Percentiles rank a stretch among this genome's conserved stretches.
Conservation (phyloP, 2,329 filamentous ascomycete species). For the Cercospora beticola region DNA sequence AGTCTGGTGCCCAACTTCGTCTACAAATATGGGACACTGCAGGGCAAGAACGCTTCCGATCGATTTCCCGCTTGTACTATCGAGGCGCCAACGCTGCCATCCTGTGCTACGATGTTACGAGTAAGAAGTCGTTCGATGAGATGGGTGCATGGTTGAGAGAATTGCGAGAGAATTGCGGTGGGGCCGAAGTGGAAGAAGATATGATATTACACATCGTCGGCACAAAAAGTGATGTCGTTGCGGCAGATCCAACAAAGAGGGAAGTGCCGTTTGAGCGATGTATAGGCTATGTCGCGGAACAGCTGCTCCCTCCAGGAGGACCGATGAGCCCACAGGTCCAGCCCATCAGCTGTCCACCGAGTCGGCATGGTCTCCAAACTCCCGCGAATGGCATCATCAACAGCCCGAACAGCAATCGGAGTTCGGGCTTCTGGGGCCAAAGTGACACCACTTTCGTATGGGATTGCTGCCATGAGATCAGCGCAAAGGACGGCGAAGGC, state of each 20-base stretch:
- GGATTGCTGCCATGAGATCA: constrained; percentile 97
- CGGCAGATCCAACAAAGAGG: constrained; percentile 72
- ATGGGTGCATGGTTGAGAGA: constrained; percentile 80
- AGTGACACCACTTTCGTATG: constrained; percentile 69
- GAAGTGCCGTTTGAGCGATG: constrained; percentile 93
- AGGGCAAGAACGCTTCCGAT: constrained; percentile 91
- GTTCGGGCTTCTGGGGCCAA: constrained; percentile 75
- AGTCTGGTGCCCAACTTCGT: constrained; percentile 83
- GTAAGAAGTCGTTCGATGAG: constrained; percentile 79
- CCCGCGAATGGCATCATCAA: constrained; percentile 41
- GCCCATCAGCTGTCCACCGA: constrained; percentile 21
- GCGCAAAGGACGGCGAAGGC: constrained; percentile 87
- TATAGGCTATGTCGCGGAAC: constrained; percentile 92
- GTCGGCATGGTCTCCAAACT: constrained; percentile 48
- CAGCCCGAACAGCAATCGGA: constrained; percentile 52
- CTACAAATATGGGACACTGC: constrained; percentile 97
- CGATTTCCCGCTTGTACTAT: constrained; percentile 94
- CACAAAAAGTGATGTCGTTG: constrained; percentile 88
- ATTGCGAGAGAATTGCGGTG: constrained; percentile 40
- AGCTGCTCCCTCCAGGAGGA: constrained; percentile 63
- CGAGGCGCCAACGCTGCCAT: constrained; percentile 91
- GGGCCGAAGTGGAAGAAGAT: constrained; percentile 49
- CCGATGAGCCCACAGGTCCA: constrained; percentile 9
- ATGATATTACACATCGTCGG: constrained; percentile 93
- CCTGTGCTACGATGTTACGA: constrained; percentile 91